Percentiles rank a stretch among this genome's conserved stretches.
These are phyloP conservation scores for Verticillium dahliae DNA, from an alignment of 2,329 filamentous ascomycete species.

Conservation along the genomic window DNA sequence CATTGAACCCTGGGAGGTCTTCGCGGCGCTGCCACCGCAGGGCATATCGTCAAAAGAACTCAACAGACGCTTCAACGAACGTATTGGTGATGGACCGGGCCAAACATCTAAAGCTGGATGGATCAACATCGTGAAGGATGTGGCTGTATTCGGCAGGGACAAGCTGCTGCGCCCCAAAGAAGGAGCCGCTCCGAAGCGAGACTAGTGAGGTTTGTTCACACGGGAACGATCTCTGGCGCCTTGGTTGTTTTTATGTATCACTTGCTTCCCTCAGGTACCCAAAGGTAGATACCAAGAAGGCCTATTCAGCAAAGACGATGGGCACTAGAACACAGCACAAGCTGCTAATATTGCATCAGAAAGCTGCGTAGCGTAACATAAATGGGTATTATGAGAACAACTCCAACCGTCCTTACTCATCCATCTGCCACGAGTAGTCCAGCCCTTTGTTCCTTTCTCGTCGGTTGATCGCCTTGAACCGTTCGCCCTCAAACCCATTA, in stretches of 20 bases:
- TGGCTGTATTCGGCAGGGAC: constrained; percentile 46
- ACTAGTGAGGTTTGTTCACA: background rate
- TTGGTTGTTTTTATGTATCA: background rate
- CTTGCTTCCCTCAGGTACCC: background rate
- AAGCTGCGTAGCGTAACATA: constrained; percentile 3
- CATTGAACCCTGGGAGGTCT: constrained; percentile 46
- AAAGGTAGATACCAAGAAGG: background rate
- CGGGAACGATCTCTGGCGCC: background rate
- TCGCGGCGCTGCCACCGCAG: constrained; percentile 42
- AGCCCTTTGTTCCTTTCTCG: constrained; percentile 70
- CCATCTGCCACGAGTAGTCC: constrained; percentile 95
- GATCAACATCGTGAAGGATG: constrained; percentile 51
- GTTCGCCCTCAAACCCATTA: constrained; percentile 89
- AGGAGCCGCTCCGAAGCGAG: constrained; percentile 11
- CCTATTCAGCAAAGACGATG: background rate
- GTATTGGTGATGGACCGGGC: constrained; percentile 44
- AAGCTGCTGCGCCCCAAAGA: constrained; percentile 42
- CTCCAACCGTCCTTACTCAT: constrained; percentile 51
- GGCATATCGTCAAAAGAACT: constrained; percentile 44
- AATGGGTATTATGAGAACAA: background rate
- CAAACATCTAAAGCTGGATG: constrained; percentile 49
- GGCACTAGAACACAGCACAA: background rate
- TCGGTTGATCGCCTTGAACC: constrained; percentile 82
- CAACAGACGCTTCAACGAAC: constrained; percentile 45
- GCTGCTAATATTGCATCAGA: background rate